Conservation (phyloP, 306 rosid species). For the Vigna reflexopilosa region DNA sequence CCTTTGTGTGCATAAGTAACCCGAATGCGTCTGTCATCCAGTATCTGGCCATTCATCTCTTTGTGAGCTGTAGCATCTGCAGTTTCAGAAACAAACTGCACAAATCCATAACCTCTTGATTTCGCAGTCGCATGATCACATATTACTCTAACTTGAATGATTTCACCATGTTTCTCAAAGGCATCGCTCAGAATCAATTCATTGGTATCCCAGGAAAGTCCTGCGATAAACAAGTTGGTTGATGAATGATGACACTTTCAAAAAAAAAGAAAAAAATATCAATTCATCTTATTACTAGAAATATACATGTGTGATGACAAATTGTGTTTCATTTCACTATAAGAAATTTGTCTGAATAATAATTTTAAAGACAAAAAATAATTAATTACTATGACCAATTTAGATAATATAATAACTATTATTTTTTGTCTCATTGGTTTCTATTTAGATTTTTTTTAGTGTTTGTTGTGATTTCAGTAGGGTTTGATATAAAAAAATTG, state of each 20-base stretch:
- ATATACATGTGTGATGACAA: too few relatives aligned
- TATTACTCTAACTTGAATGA: constrained; percentile 70
- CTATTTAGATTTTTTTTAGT: too few relatives aligned
- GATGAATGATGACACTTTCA: constrained; percentile 38
- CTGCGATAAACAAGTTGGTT: constrained; percentile 63
- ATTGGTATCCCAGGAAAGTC: constrained; percentile 74
- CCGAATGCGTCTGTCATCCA: constrained; percentile 67
- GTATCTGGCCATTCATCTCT: constrained; percentile 61
- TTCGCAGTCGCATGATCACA: constrained; percentile 69
- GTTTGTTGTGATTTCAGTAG: too few relatives aligned
- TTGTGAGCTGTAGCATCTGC: constrained; percentile 58
- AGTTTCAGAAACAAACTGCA: constrained; percentile 60
- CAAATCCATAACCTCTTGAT: constrained; percentile 75
- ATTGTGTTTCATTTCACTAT: too few relatives aligned
- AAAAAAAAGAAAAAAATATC: too few relatives aligned
- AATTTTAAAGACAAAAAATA: too few relatives aligned
- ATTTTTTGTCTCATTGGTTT: too few relatives aligned
- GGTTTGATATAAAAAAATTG: too few relatives aligned
- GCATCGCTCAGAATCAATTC: constrained; percentile 67
- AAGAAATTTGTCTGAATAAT: too few relatives aligned
- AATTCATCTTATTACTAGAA: too few relatives aligned
- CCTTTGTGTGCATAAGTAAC: constrained; percentile 56
- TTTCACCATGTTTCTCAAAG: constrained; percentile 64
- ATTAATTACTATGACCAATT: too few relatives aligned
- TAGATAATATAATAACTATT: too few relatives aligned